These are phyloP conservation scores for Poa pratensis DNA, from an alignment of 176 grass and related monocot genomes.

Conservation along the genomic window DNA sequence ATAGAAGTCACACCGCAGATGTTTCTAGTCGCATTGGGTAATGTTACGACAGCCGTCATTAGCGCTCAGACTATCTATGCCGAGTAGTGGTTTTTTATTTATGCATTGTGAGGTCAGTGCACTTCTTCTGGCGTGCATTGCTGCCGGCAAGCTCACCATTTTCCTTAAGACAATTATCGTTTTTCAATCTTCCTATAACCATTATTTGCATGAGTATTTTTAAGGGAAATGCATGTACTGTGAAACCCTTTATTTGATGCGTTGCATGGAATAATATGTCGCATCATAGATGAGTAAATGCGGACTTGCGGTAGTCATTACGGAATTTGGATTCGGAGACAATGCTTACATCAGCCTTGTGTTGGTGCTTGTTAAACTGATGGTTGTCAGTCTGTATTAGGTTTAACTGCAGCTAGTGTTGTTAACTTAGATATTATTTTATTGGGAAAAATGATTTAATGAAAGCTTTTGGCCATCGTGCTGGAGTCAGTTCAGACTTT, in stretches of 20 bases:
- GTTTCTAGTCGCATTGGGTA: neutral
- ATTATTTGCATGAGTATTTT: neutral
- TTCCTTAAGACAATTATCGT: neutral
- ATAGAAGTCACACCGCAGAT: neutral
- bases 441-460: neutral
- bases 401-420: neutral
- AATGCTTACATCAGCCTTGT: constrained; percentile 26
- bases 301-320: neutral
- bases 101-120: neutral
- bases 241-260: constrained; percentile 6
- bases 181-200: neutral
- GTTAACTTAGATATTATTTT: constrained; percentile 9
- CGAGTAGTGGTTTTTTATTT: neutral
- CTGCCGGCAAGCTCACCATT: neutral
- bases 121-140: constrained; percentile 10
- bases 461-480: neutral
- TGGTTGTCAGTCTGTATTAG: neutral
- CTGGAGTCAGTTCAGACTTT: constrained; percentile 1
- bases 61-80: neutral
- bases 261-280: neutral
- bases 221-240: neutral
- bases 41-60: neutral
- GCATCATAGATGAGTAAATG: neutral
- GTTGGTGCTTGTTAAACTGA: neutral
- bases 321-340: neutral